Evolutionary conservation across 2,329 filamentous ascomycete genomes (phyloP), one percentile per base, ranked within the genome.

Genomic region (Sclerotinia borealis): DNA sequence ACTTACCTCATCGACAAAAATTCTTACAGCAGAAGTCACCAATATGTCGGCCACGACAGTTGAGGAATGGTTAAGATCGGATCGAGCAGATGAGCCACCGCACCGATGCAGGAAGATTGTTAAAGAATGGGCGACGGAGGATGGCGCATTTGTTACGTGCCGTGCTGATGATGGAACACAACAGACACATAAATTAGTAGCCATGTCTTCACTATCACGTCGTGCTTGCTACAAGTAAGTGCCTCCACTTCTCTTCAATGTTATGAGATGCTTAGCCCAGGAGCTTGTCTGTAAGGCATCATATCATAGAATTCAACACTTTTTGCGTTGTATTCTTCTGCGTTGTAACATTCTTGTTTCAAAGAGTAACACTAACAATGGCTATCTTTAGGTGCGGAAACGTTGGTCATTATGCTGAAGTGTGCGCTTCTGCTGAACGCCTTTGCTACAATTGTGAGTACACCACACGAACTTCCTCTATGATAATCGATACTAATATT

Each of bases 371-470:
- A 36, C 60, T 63, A 58, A 63, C 22, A 29, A 15, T 25, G 15
- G 6, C n/a, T 13, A 25, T 58, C 22, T 37, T 37, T 37, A 63
- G 60, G 60, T 88, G 85, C 79, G 90, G 90, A 80, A 92, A 92
- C 74, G 88, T 92, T 77, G 89, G 89, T 77, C 89, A 92, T 77
- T 87, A 85, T 70, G 82, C 81, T 76, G 93, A 98, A 85, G 93
- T 96, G 72, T 99, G 95, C 89, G 95, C 93, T 67, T 97, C 93
- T 65, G 90, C 93, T 65, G 93, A 99, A 85, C 91, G 95, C 75
- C 90, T 99, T 75, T 99, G 95, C 89, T 99, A 99, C 83, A 99
- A 99, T 84, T 99, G 95, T 93, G 83, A 77, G 88, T 80, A 37
- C 39, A 29, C 19, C 54, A 9, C 19, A 4, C n/a, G 22, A 34